phyloP scores from a whole-genome alignment of 805 yeast genomes.

The Saturnispora quitensis region DNA sequence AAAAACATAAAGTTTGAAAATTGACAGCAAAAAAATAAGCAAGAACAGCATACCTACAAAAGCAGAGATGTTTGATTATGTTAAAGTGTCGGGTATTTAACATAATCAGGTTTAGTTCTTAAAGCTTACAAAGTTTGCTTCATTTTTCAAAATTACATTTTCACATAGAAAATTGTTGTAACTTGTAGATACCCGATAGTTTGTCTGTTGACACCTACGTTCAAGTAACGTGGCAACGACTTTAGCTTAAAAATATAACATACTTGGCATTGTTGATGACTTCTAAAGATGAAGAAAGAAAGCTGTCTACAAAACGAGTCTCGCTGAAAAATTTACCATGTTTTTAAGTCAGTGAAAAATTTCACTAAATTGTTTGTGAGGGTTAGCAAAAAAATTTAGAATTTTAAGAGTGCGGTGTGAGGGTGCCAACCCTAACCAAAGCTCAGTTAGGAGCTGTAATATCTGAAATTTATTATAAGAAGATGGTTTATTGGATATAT shows the following conservation, averaged over 20 bases:
- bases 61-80: conserved; percentile 28
- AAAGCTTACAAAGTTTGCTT: background rate
- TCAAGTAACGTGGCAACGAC: background rate
- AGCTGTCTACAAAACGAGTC: no score
- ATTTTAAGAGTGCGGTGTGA: background rate
- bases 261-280: conserved; percentile 8
- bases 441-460: background rate
- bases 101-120: conserved; percentile 6
- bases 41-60: background rate
- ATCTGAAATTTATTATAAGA: background rate
- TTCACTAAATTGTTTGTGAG: background rate
- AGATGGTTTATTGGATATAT: background rate
- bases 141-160: background rate
- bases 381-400: background rate
- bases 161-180: background rate
- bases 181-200: conserved; percentile 2
- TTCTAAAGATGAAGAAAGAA: background rate
- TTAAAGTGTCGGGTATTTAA: conserved; percentile 90
- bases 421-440: background rate
- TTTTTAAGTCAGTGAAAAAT: background rate
- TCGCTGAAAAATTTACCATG: background rate
- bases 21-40: background rate
- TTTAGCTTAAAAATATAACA: background rate
- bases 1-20: background rate
- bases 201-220: background rate